phyloP scores from a whole-genome alignment of 345 rosid species.

The Arabidopsis thaliana region TAIR10.1 NC_003076.8:23499501-23500000 shows the following conservation, averaged over 20 bases:
- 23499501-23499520: neutral
- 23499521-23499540: constrained; percentile 64
- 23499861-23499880: neutral
- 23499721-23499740: neutral
- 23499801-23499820: neutral
- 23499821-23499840: neutral
- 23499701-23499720: constrained; percentile 5
- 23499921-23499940: neutral
- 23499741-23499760: neutral
- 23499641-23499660: neutral
- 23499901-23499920: neutral
- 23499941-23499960: neutral
- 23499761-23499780: neutral
- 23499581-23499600: constrained; percentile 97
- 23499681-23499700: neutral
- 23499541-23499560: constrained; percentile 97
- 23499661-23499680: neutral
- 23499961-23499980: neutral
- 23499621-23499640: constrained; percentile 58
- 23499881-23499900: neutral
- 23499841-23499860: neutral
- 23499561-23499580: constrained; percentile 98
- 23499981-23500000: neutral
- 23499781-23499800: neutral
- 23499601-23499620: constrained; percentile 93